phyloP scores from a whole-genome alignment of 2,329 filamentous ascomycete species.

The Phaeoacremonium minimum region DNA sequence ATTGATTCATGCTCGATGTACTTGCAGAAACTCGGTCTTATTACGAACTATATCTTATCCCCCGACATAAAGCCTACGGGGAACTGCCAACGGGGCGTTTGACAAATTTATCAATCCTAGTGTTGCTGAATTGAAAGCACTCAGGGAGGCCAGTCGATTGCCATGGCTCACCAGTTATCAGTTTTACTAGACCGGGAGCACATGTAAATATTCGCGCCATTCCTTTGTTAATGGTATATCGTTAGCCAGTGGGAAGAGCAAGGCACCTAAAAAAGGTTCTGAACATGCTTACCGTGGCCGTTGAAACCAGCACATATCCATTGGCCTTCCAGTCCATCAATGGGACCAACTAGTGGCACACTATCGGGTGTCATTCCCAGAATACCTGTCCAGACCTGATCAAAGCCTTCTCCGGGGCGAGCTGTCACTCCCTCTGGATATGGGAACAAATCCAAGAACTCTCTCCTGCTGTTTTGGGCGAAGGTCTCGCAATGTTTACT shows the following conservation, averaged over 20 bases:
- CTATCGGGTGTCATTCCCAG: slow-evolving; percentile 41
- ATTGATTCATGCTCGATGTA: too few species aligned
- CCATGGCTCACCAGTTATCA: slow-evolving; percentile 32
- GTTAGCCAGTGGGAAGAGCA: too few species aligned
- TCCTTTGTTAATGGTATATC: slow-evolving; percentile 8
- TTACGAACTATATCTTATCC: too few species aligned
- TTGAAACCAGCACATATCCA: slow-evolving; percentile 46
- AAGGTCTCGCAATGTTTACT: slow-evolving; percentile 33
- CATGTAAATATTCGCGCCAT: slow-evolving; percentile 41
- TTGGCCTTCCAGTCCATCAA: slow-evolving; percentile 34
- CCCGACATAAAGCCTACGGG: too few species aligned
- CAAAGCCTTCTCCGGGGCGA: slow-evolving; percentile 34
- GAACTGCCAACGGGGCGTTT: too few species aligned
- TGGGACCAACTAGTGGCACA: slow-evolving; percentile 38
- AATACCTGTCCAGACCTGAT: slow-evolving; percentile 42
- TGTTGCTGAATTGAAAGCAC: slow-evolving; percentile 4
- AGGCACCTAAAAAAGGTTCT: too few species aligned
- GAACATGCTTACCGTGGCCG: slow-evolving; percentile 34
- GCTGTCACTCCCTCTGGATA: slow-evolving; percentile 11
- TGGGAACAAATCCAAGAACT: slow-evolving; percentile 29
- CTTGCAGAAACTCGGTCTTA: too few species aligned
- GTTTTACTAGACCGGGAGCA: slow-evolving; percentile 35
- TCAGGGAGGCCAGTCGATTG: slow-evolving; percentile 23
- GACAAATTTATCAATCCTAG: background rate
- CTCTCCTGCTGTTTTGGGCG: too few species aligned